phyloP scores from a whole-genome alignment of 306 rosid genomes.

The Coriaria nepalensis region DNA sequence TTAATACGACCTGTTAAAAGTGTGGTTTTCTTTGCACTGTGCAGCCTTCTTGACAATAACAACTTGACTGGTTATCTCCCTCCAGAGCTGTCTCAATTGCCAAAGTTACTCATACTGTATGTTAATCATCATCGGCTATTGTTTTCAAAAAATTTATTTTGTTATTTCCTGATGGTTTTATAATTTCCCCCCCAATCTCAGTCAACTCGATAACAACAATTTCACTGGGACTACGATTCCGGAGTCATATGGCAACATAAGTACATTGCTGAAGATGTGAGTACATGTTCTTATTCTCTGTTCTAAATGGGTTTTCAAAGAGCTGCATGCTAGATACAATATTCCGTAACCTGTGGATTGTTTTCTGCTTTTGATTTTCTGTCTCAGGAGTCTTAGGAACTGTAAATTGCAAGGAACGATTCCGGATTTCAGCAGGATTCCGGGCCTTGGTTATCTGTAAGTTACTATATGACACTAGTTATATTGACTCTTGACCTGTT shows the following conservation, averaged over 20 bases:
- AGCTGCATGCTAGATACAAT: not conserved
- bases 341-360: not conserved
- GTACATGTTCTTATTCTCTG: slow-evolving; percentile 10
- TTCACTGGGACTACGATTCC: slow-evolving; percentile 29
- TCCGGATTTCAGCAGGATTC: slow-evolving; percentile 67
- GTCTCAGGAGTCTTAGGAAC: slow-evolving; percentile 72
- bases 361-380: not conserved
- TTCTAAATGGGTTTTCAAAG: not conserved
- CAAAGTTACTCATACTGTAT: slow-evolving; percentile 39
- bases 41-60: slow-evolving; percentile 96
- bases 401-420: slow-evolving; percentile 72
- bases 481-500: too few species aligned
- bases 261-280: slow-evolving; percentile 33
- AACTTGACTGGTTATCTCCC: slow-evolving; percentile 83
- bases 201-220: slow-evolving; percentile 40
- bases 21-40: slow-evolving; percentile 6
- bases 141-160: not conserved
- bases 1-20: slow-evolving; percentile 1
- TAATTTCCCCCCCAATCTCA: slow-evolving; percentile 12
- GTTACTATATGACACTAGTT: slow-evolving; percentile 18
- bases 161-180: not conserved
- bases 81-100: slow-evolving; percentile 32
- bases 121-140: slow-evolving; percentile 4
- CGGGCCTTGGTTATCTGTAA: slow-evolving; percentile 49
- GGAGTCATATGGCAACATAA: slow-evolving; percentile 25